These are phyloP conservation scores for Rugonectria rugulosa DNA, from an alignment of 2,329 filamentous ascomycete genomes.

Conservation along the genomic window DNA sequence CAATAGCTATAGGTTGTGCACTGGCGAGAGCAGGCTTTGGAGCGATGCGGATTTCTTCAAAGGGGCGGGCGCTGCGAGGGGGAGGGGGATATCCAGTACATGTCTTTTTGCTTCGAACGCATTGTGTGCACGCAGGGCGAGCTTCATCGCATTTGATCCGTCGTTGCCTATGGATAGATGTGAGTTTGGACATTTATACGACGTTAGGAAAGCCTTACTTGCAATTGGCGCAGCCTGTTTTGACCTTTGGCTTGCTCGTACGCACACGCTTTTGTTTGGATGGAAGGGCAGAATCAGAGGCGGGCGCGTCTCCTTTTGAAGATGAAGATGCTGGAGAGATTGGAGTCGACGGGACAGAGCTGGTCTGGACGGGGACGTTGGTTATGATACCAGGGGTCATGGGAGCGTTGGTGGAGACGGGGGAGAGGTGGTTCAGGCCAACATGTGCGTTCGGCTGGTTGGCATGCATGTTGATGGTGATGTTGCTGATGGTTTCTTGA, in stretches of 20 bases:
- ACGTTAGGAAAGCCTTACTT: slow-evolving; percentile 59
- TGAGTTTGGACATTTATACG: slow-evolving; percentile 28
- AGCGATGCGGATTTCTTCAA: slow-evolving; percentile 58
- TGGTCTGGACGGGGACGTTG: slow-evolving; percentile 7
- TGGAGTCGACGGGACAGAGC: slow-evolving; percentile 15
- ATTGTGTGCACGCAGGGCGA: slow-evolving; percentile 67
- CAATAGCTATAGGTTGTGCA: slow-evolving; percentile 25
- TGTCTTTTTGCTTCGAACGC: slow-evolving; percentile 62
- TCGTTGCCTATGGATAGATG: slow-evolving; percentile 53
- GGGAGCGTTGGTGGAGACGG: slow-evolving; percentile 16
- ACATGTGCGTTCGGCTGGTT: slow-evolving; percentile 1
- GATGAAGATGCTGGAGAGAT: slow-evolving; percentile 4
- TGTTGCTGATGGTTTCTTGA: slow-evolving; percentile 14
- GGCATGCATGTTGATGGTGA: slow-evolving; percentile 1
- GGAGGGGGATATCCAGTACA: slow-evolving; percentile 71
- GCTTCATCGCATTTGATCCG: slow-evolving; percentile 73
- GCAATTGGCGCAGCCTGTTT: slow-evolving; percentile 73
- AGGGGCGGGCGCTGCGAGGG: slow-evolving; percentile 53
- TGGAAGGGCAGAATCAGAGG: slow-evolving; percentile 5
- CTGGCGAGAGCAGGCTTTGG: slow-evolving; percentile 51
- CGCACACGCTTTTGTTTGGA: slow-evolving; percentile 52
- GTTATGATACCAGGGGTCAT: slow-evolving; percentile 14
- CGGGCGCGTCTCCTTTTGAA: slow-evolving; percentile 1
- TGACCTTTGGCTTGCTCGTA: slow-evolving; percentile 68
- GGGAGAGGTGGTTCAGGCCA: neutral